Evolutionary conservation across 192 early-diverging fungal genomes (phyloP), one percentile per base, ranked within the genome.

Genomic region (Backusella circina): DNA sequence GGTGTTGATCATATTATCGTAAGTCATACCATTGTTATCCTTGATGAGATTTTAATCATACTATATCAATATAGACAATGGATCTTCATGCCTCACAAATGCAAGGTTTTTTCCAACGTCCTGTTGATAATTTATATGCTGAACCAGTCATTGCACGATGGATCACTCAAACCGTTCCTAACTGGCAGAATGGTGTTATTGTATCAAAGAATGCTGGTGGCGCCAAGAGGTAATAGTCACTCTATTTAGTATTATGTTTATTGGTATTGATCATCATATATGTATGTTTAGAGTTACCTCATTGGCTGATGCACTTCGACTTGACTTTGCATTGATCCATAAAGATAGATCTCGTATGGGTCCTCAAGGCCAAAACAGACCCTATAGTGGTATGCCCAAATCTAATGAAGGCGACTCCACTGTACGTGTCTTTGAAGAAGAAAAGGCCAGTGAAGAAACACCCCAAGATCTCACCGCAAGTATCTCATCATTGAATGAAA

Each of bases 161-260:
- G 85, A 98, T 99, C 80, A 88, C 85, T 36, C 93, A 94, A 65
- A 91, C 95, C 70, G 91, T 99, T 50, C 93, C 94, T 6, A 88
- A 95, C 57, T 97, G 92, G 88, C 78, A 91, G 82, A 93, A 93
- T 69, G 93, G 88, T 69, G 93, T 99, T 15, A 94, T 99, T 82
- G 97, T 99, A 50, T 95, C 94, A 16, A 95, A 95, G 21, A 96
- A 99, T 86, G 97, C 97, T 31, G 97, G 97, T 68, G 97, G 97
- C 38, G 97, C 97, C 72, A 99, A 99, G 84, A 89, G 97, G 89
- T 95, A 84, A 72, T 41, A 18, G 13, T 13, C 12, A 12, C 1
- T 18, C 4, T 47, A 18, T n/a, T n/a, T 0, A 6, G 2, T 47
- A 16, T 41, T 3, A 23, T 13, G n/a, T 2, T 1, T 0, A 3